Base-by-base conservation (phyloP, 768 basidiomycete genomes). In the Dacryopinax spathularia region DNA sequence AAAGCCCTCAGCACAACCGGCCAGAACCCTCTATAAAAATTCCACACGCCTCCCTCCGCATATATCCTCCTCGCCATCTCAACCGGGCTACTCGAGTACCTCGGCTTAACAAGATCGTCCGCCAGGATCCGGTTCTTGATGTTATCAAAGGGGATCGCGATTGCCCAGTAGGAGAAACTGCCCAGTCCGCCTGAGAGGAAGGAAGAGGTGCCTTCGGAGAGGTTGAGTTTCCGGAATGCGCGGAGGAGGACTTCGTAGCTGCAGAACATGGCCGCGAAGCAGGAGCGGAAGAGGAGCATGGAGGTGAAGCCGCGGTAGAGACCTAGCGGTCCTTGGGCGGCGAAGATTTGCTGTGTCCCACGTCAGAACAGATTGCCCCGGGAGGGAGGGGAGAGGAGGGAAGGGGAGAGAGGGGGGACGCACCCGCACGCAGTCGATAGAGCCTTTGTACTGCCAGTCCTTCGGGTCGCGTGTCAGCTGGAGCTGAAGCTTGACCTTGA, bases 121-220 rank as follows among this genome's bases (percentile, higher is more conserved):
- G 83, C 75, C 83, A 86, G 83, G 81, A 86, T 86, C 43, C 83
- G 84, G 71, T 89, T 91, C 75, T 92, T 91, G 65, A 89, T 76
- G 71, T 89, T 89, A 73, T 92, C 90, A 63, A 84, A 80, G 2
- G 88, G 86, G 66, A 87, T 85, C 25, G 81, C 84, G 77, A 83
- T 80, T 25, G 76, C 75, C 86, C 86, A 88, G 72, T 82, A 88
- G 25, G 77, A 77, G 69, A 87, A 84, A 2, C 82, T 79, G 37
- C 75, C 82, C 33, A 84, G 73, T 9, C 85, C 85, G 31, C 86
- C 86, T 12, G 86, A 80, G 15, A 85, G 70, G 72, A 87, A 86
- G 69, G 83, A 85, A 5, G 85, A 81, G 10, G 77, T 70, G 6
- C 83, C 82, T 22, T 79, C 81, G 70, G 78, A 82, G 71, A 86